These are phyloP conservation scores for Eucalyptus brandiana DNA, from an alignment of 345 rosid genomes.

Conservation along the genomic window DNA sequence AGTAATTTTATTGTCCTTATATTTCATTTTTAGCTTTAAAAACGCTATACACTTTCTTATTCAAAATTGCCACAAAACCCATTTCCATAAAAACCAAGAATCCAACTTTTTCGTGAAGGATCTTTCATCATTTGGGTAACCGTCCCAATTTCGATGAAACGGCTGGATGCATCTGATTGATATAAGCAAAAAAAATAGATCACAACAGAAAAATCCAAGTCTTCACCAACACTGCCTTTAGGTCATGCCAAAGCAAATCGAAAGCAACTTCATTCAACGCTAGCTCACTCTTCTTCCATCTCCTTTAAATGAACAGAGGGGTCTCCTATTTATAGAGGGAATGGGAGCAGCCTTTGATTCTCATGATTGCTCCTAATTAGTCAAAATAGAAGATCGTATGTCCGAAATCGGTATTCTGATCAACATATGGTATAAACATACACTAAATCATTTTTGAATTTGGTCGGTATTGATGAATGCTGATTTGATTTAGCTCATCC, in stretches of 20 bases:
- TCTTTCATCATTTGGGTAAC: not conserved
- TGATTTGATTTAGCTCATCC: not conserved
- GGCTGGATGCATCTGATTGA: not conserved
- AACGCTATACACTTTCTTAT: not conserved
- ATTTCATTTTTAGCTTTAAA: not conserved
- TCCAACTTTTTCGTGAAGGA: not conserved
- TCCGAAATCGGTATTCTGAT: not conserved
- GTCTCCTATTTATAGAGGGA: not conserved
- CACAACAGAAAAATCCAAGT: not conserved
- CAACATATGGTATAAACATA: not conserved
- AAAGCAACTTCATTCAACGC: not conserved
- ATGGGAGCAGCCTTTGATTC: not conserved
- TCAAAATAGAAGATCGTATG: not conserved
- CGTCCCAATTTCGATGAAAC: not conserved
- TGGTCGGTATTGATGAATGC: not conserved
- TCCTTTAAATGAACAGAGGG: not conserved
- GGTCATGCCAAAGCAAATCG: not conserved
- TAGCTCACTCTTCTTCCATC: not conserved
- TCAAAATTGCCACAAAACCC: not conserved
- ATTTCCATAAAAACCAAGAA: not conserved
- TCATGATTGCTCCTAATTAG: not conserved
- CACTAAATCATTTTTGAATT: not conserved
- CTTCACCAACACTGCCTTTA: not conserved
- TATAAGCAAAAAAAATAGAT: not conserved
- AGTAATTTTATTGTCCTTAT: not conserved